Evolutionary conservation across 2,329 filamentous ascomycete species (phyloP).

Genomic region (Alternaria rosae): DNA sequence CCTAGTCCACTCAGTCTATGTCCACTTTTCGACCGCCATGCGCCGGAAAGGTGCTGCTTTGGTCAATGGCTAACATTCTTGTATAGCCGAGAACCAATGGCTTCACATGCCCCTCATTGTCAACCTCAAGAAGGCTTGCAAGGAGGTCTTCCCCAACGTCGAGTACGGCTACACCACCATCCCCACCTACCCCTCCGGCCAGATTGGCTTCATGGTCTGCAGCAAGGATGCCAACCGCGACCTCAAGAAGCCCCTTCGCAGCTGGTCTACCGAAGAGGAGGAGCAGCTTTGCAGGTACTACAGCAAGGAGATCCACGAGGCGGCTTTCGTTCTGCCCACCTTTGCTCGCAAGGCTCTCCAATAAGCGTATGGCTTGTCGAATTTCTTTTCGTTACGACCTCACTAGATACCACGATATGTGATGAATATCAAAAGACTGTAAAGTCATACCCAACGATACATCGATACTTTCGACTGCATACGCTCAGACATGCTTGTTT

Average conservation of each 20-base stretch:
- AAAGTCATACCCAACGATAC: slow-evolving; percentile 10
- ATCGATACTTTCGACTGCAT: not conserved
- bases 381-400: slow-evolving; percentile 26
- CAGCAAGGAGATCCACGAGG: slow-evolving; percentile 95
- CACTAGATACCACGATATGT: slow-evolving; percentile 45
- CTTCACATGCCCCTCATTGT: slow-evolving; percentile 93
- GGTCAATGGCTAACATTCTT: slow-evolving; percentile 33
- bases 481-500: not conserved
- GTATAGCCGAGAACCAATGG: slow-evolving; percentile 96
- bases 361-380: slow-evolving; percentile 32
- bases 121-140: slow-evolving; percentile 95
- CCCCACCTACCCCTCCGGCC: slow-evolving; percentile 96
- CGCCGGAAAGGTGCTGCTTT: slow-evolving; percentile 22
- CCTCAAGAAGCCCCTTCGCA: slow-evolving; percentile 83
- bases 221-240: slow-evolving; percentile 88
- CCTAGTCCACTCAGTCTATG: slow-evolving; percentile 43
- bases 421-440: slow-evolving; percentile 34
- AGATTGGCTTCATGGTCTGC: slow-evolving; percentile 99
- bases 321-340: slow-evolving; percentile 89
- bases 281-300: slow-evolving; percentile 95
- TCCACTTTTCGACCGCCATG: slow-evolving; percentile 23
- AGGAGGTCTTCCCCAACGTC: slow-evolving; percentile 94
- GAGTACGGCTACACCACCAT: slow-evolving; percentile 99
- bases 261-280: slow-evolving; percentile 87
- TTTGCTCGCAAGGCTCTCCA: slow-evolving; percentile 81